Evolutionary conservation across 2,329 filamentous ascomycete species (phyloP).

Genomic region (Pseudonectria buxi): DNA sequence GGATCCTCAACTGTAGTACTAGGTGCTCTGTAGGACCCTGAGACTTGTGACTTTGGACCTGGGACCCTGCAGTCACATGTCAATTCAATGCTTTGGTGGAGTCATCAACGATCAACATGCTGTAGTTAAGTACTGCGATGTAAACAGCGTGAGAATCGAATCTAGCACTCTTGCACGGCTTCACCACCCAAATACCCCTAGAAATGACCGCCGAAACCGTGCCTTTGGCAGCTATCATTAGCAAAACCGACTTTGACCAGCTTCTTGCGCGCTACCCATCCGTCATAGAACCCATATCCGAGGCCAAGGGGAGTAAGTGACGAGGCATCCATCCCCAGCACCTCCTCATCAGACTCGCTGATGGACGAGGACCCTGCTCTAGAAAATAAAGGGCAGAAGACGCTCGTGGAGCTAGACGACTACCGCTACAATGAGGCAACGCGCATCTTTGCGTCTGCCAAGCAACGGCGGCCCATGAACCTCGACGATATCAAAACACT

Average conservation of each 20-base stretch:
- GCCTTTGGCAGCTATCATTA: slow-evolving; percentile 17
- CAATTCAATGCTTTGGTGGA: not conserved
- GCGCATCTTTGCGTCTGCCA: slow-evolving; percentile 33
- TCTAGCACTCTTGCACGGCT: no score
- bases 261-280: slow-evolving; percentile 33
- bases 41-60: not conserved
- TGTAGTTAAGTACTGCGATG: no score
- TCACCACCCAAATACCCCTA: no score
- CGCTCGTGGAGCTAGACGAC: slow-evolving; percentile 51
- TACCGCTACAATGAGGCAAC: slow-evolving; percentile 53
- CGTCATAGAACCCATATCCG: slow-evolving; percentile 38
- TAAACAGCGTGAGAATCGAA: slow-evolving; percentile 11
- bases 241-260: slow-evolving; percentile 27
- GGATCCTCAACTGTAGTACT: no score
- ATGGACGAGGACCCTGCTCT: slow-evolving; percentile 1
- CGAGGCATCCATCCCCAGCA: slow-evolving; percentile 2
- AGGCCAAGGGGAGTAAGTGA: slow-evolving; percentile 37
- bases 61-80: not conserved
- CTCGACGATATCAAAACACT: slow-evolving; percentile 53
- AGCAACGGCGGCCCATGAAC: slow-evolving; percentile 35
- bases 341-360: slow-evolving; percentile 1
- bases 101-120: no score
- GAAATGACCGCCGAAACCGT: no score
- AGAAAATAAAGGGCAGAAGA: slow-evolving; percentile 44
- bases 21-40: no score